phyloP scores from a whole-genome alignment of 2,329 filamentous ascomycete species.

The Aspergillus niger region DNA sequence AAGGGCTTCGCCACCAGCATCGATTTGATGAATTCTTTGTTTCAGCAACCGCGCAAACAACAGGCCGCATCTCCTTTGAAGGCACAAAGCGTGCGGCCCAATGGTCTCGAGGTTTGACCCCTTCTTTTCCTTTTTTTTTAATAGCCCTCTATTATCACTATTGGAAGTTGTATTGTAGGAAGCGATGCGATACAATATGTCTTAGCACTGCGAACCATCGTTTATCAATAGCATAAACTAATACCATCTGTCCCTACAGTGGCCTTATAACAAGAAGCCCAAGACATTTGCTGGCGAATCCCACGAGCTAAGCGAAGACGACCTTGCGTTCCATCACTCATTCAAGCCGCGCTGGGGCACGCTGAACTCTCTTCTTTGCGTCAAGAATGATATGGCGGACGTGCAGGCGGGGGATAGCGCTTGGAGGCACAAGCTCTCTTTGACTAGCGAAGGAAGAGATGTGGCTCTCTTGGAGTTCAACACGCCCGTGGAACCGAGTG shows the following conservation, averaged over 20 bases:
- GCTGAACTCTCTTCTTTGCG: conserved; percentile 71
- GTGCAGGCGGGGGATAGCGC: conserved; percentile 38
- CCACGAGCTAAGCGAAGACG: conserved; percentile 61
- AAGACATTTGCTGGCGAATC: conserved; percentile 67
- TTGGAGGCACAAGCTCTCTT: conserved; percentile 55
- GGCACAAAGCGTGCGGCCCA: conserved; percentile 57
- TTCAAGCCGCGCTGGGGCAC: conserved; percentile 80
- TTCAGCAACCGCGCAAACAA: conserved; percentile 64
- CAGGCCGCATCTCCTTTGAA: conserved; percentile 53
- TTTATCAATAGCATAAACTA: conserved; percentile 35
- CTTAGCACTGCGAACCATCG: not conserved
- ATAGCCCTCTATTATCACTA: not conserved
- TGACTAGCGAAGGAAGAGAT: conserved; percentile 38
- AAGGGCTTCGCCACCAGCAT: conserved; percentile 83
- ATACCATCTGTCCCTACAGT: conserved; percentile 57
- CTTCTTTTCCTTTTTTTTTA: conserved; percentile 30
- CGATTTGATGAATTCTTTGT: conserved; percentile 94
- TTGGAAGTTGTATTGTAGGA: not conserved
- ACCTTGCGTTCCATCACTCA: conserved; percentile 70
- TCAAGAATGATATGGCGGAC: conserved; percentile 44
- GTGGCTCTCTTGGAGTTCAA: conserved; percentile 32
- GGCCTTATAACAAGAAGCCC: conserved; percentile 78
- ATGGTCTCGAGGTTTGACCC: conserved; percentile 88
- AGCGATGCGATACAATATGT: not conserved
- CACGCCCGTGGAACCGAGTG: conserved; percentile 26